Evolutionary conservation across 345 rosid species (phyloP).

Genomic region (Hirschfeldia incana): DNA sequence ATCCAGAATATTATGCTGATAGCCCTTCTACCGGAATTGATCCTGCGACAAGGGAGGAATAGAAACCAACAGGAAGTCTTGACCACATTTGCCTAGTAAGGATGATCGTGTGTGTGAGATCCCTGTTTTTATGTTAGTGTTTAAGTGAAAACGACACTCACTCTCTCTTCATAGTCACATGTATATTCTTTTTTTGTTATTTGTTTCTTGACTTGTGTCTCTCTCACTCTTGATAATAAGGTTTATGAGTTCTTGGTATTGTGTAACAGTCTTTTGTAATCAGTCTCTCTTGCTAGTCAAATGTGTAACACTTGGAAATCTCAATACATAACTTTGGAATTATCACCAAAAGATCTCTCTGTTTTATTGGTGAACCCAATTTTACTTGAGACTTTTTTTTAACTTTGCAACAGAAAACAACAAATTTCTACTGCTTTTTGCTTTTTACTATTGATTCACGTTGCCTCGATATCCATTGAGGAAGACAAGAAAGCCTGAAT

Average conservation of each 20-base stretch:
- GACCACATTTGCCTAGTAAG: background rate
- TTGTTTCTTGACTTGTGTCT: slow-evolving; percentile 17
- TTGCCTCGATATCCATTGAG: background rate
- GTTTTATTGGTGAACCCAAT: background rate
- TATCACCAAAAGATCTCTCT: background rate
- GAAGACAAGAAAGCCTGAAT: background rate
- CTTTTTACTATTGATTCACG: background rate
- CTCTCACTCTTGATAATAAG: slow-evolving; percentile 8
- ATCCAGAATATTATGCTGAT: slow-evolving; percentile 89
- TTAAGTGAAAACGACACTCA: slow-evolving; percentile 17
- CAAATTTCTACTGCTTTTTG: background rate
- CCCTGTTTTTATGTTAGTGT: slow-evolving; percentile 3
- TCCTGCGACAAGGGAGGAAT: slow-evolving; percentile 64
- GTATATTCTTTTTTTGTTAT: slow-evolving; percentile 20
- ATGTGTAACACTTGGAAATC: background rate
- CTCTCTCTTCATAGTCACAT: slow-evolving; percentile 17
- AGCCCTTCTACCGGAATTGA: slow-evolving; percentile 69
- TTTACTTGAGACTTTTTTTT: background rate
- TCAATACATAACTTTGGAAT: background rate
- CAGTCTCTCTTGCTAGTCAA: background rate
- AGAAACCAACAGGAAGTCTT: slow-evolving; percentile 15
- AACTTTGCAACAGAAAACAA: background rate
- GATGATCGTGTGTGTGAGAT: slow-evolving; percentile 8
- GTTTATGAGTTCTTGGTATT: slow-evolving; percentile 3
- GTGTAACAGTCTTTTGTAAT: background rate